These are phyloP conservation scores for Phytophthora tentaculata DNA, from an alignment of 352 stramenopile species.

Conservation along the genomic window DNA sequence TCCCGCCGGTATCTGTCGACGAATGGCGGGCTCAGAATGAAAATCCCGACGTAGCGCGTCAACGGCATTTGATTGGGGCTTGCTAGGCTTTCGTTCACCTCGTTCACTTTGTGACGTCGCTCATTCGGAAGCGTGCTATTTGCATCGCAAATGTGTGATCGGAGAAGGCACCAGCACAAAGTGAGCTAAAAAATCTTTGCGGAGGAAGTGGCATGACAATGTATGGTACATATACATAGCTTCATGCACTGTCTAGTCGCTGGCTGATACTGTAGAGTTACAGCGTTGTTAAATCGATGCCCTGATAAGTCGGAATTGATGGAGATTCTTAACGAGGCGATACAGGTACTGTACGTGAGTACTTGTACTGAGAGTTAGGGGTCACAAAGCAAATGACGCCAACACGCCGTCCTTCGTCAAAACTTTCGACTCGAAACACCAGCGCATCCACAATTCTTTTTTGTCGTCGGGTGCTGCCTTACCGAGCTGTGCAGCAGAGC, in stretches of 20 bases:
- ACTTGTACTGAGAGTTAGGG: too few species aligned
- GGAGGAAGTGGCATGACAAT: too few species aligned
- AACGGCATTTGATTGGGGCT: slow-evolving; percentile 33
- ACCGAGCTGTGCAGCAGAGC: slow-evolving; percentile 18
- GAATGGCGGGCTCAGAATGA: slow-evolving; percentile 15
- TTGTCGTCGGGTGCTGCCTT: slow-evolving; percentile 16
- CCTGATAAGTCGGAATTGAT: slow-evolving; percentile 1
- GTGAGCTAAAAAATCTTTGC: not conserved
- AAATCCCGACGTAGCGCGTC: slow-evolving; percentile 23
- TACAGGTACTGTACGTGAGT: too few species aligned
- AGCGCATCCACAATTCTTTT: slow-evolving; percentile 15
- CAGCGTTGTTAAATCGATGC: not conserved
- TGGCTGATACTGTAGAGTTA: not conserved
- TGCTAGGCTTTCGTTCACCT: not conserved
- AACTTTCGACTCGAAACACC: slow-evolving; percentile 19
- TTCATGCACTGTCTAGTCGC: not conserved
- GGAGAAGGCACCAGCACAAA: not conserved
- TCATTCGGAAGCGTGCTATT: slow-evolving; percentile 7
- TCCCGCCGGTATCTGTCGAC: slow-evolving; percentile 16
- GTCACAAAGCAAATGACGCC: slow-evolving; percentile 30
- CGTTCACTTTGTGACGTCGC: slow-evolving; percentile 6
- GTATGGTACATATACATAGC: too few species aligned
- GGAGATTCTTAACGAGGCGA: slow-evolving; percentile 4
- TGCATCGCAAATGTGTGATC: too few species aligned
- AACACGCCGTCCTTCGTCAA: slow-evolving; percentile 7